phyloP scores from a whole-genome alignment of 352 stramenopile genomes.

The Discostella stelligera region DNA sequence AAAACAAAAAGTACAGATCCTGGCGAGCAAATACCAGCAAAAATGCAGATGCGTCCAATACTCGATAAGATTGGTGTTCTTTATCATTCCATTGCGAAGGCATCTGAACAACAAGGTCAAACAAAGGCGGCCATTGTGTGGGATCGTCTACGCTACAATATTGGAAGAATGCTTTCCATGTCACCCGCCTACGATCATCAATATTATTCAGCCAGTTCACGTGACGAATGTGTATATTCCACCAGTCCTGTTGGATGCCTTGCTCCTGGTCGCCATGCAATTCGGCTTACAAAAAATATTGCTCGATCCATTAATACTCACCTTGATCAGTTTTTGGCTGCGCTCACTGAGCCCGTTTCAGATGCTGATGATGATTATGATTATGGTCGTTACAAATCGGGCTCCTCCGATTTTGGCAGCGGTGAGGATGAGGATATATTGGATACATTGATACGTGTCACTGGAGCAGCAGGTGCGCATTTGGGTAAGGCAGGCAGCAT shows the following conservation, averaged over 20 bases:
- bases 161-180: slow-evolving; percentile 25
- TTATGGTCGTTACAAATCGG: slow-evolving; percentile 12
- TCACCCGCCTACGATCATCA: not conserved
- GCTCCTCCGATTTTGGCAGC: slow-evolving; percentile 19
- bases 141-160: slow-evolving; percentile 32
- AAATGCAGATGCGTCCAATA: slow-evolving; percentile 29
- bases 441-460: slow-evolving; percentile 46
- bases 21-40: not conserved
- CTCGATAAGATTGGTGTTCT: slow-evolving; percentile 31
- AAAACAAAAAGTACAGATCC: not conserved
- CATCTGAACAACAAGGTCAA: slow-evolving; percentile 31
- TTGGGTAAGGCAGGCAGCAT: slow-evolving; percentile 28
- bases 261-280: slow-evolving; percentile 37
- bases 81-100: slow-evolving; percentile 38
- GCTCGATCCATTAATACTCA: slow-evolving; percentile 41
- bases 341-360: slow-evolving; percentile 21
- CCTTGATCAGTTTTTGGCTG: slow-evolving; percentile 46
- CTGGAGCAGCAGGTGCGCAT: slow-evolving; percentile 28
- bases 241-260: slow-evolving; percentile 59
- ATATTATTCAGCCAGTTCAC: not conserved
- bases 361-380: slow-evolving; percentile 31
- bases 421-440: slow-evolving; percentile 48
- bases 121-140: slow-evolving; percentile 48
- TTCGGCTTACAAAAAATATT: slow-evolving; percentile 50
- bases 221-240: slow-evolving; percentile 59